Base-by-base conservation (phyloP, 305 asterid genomes). In the Fraxinus ornus region DNA sequence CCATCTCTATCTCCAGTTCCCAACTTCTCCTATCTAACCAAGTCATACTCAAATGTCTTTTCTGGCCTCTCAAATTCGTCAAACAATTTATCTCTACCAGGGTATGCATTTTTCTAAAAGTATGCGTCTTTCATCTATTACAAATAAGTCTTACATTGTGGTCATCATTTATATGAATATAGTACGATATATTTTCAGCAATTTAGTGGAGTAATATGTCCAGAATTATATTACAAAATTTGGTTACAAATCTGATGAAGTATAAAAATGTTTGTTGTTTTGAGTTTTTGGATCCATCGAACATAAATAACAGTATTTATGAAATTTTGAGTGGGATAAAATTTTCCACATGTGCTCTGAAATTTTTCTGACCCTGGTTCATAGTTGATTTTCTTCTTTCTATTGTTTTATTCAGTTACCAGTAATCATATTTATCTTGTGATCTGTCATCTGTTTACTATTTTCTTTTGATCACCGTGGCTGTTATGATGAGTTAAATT, bases 11-110 rank as follows among this genome's bases (percentile, higher is more conserved):
- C 94, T 32, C 98, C 98, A 4, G 88, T 93, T 87, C 89, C 92
- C 87, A 94, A 93, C 88, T 94, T 94, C 78, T 90, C 97, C 0
- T 93, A 94, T 85, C 85, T 94, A 57, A 94, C 97, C 78, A 91
- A 90, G 88, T 92, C 97, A 37, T 94, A 92, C 85, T 92, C 97
- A 17, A 94, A 94, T 89, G 97, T 94, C 66, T 94, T 86, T 83
- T 90, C 94, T 79, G 97, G 94, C 78, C 90, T 90, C 79, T 84
- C 97, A 28, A 89, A 88, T 85, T 88, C 93, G 49, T 85, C 92
- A 24, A 89, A 87, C 80, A 86, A 84, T 36, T 83, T 86, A 19
- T 79, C 91, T 87, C 88, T 90, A 79, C 94, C 89, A 35, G 90
- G 95, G 95, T 91, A 86, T 82, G 86, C 81, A 78, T 84, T 76